Evolutionary conservation across 2,329 filamentous ascomycete species (phyloP).

Genomic region (Aspergillus aculeatus): DNA sequence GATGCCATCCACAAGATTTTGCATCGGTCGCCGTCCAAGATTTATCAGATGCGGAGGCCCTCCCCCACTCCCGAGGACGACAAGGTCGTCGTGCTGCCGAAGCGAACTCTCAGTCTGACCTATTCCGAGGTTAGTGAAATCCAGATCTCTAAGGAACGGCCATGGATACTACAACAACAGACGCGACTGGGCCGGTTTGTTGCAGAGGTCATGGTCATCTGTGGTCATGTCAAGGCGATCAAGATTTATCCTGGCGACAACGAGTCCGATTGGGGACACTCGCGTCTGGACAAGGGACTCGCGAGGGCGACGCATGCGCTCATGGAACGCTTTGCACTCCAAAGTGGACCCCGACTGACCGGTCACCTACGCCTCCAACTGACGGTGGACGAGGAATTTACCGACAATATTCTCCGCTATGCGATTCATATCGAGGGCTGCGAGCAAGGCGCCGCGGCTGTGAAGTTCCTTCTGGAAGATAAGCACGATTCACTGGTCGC

Average conservation of each 20-base stretch:
- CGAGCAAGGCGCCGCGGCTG: conserved; percentile 28
- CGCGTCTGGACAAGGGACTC: conserved; percentile 56
- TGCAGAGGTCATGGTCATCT: conserved; percentile 68
- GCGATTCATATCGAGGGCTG: conserved; percentile 35
- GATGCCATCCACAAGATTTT: conserved; percentile 57
- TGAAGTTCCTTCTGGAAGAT: conserved; percentile 33
- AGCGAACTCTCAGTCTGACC: conserved; percentile 54
- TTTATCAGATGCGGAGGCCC: conserved; percentile 62
- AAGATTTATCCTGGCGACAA: conserved; percentile 63
- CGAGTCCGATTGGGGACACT: conserved; percentile 64
- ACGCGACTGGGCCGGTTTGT: conserved; percentile 66
- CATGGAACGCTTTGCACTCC: conserved; percentile 57
- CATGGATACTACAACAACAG: conserved; percentile 70
- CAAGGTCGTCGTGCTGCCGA: conserved; percentile 58
- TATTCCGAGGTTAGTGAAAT: conserved; percentile 55
- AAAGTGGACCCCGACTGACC: conserved; percentile 54
- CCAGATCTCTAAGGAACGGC: conserved; percentile 52
- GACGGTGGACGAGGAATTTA: conserved; percentile 54
- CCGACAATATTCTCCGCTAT: conserved; percentile 32
- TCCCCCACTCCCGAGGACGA: conserved; percentile 55
- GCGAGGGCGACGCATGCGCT: conserved; percentile 63
- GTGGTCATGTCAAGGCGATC: conserved; percentile 64
- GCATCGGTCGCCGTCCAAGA: conserved; percentile 41
- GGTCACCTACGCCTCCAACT: conserved; percentile 75
- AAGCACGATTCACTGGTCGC: conserved; percentile 22